Evolutionary conservation across 2,329 filamentous ascomycete genomes (phyloP).

Genomic region (Ilyonectria sp.): DNA sequence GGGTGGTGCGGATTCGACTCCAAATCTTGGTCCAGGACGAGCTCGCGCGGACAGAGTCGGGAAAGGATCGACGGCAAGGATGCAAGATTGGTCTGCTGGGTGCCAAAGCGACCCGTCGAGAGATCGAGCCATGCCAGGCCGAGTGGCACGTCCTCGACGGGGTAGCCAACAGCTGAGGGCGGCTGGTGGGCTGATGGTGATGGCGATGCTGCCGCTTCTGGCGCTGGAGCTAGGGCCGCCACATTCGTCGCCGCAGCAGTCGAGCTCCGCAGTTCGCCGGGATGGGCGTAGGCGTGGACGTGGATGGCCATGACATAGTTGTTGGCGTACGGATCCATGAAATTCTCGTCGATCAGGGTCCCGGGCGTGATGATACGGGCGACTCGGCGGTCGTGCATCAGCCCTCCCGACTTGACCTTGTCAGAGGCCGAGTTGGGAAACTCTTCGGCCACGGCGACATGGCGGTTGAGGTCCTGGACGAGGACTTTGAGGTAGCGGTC

Average conservation of each 20-base stretch:
- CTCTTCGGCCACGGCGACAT: constrained; percentile 96
- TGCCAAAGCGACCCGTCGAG: constrained; percentile 95
- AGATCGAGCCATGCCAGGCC: constrained; percentile 96
- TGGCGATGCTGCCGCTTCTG: constrained; percentile 37
- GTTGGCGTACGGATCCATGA: constrained; percentile 94
- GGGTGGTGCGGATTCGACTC: constrained; percentile 71
- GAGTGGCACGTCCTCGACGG: constrained; percentile 57
- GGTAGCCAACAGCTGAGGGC: constrained; percentile 41
- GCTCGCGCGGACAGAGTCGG: constrained; percentile 86
- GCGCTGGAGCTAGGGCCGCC: constrained; percentile 18
- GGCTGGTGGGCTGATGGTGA: constrained; percentile 40
- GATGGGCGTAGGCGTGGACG: constrained; percentile 78
- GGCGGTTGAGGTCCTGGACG: constrained; percentile 90
- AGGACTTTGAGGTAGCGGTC: constrained; percentile 94
- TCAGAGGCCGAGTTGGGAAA: constrained; percentile 81
- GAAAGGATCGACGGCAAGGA: constrained; percentile 86
- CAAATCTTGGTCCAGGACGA: constrained; percentile 80
- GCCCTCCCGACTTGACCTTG: constrained; percentile 81
- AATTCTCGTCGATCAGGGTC: constrained; percentile 96
- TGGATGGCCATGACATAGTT: constrained; percentile 93
- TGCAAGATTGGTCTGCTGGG: constrained; percentile 79
- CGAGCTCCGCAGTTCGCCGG: constrained; percentile 51
- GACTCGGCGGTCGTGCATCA: constrained; percentile 88
- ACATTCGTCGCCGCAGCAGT: background rate
- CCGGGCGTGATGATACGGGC: constrained; percentile 93